These are phyloP conservation scores for Didymosphaeria variabile DNA, from an alignment of 2,329 filamentous ascomycete genomes.

Conservation along the genomic window DNA sequence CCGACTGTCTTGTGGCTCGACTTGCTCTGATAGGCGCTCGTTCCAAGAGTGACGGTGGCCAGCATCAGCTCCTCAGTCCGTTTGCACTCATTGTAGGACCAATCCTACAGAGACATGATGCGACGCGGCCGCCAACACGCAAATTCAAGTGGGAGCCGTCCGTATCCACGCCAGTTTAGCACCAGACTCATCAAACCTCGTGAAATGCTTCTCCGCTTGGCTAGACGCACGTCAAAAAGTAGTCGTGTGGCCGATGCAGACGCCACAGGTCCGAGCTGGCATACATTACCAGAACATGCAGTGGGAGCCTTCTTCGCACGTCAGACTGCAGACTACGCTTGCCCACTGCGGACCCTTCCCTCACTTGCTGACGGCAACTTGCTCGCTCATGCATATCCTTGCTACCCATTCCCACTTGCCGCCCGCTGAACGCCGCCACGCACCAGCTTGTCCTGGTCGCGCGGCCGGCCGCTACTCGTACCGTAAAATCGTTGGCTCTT, in stretches of 20 bases:
- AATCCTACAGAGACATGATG: conserved; percentile 15
- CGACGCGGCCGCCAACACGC: conserved; percentile 9
- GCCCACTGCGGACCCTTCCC: conserved; percentile 35
- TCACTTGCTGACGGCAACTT: conserved; percentile 43
- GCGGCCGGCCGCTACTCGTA: conserved; percentile 46
- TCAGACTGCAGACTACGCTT: conserved; percentile 46
- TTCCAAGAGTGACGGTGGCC: conserved; percentile 29
- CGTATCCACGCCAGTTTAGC: conserved; percentile 18
- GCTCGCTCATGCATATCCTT: conserved; percentile 48
- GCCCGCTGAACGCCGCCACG: conserved; percentile 44
- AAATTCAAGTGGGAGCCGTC: conserved; percentile 11
- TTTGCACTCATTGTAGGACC: conserved; percentile 17
- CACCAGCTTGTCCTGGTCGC: conserved; percentile 46
- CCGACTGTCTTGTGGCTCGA: conserved; percentile 12
- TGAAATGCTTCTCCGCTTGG: conserved; percentile 37
- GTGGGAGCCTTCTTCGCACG: conserved; percentile 41
- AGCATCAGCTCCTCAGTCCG: conserved; percentile 24
- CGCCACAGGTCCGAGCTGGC: conserved; percentile 43
- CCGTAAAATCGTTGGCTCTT: conserved; percentile 39
- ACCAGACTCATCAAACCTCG: conserved; percentile 30
- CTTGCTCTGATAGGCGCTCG: conserved; percentile 23
- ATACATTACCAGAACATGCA: conserved; percentile 43
- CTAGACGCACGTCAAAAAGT: conserved; percentile 42
- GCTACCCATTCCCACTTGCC: conserved; percentile 41
- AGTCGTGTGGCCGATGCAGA: conserved; percentile 41